These are phyloP conservation scores for Colletotrichum abscissum DNA, from an alignment of 2,329 filamentous ascomycete species.

Conservation along the genomic window DNA sequence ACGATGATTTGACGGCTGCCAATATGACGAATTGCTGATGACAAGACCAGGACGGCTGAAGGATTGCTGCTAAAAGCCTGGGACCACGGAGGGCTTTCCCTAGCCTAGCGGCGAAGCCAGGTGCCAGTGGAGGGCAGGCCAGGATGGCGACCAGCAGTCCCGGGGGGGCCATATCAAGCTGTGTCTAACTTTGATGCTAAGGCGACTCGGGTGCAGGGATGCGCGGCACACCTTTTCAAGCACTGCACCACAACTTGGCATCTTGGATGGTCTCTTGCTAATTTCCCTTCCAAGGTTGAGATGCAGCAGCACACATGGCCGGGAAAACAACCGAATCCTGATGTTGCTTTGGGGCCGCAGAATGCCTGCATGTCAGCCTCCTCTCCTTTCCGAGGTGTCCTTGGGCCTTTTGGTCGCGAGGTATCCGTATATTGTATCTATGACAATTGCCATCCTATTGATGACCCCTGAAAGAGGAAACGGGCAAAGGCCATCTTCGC, in stretches of 20 bases:
- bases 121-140: constrained; percentile 8
- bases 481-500: not conserved
- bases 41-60: constrained; percentile 16
- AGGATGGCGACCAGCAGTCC: constrained; percentile 7
- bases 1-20: constrained; percentile 28
- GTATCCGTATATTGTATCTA: not conserved
- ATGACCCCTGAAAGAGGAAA: not conserved
- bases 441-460: not conserved
- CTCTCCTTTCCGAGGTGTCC: not conserved
- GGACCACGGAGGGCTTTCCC: constrained; percentile 12
- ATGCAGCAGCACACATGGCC: constrained; percentile 31
- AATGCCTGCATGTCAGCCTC: constrained; percentile 14
- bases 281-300: constrained; percentile 35
- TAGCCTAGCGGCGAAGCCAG: constrained; percentile 14
- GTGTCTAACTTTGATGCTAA: constrained; percentile 34
- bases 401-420: not conserved
- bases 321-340: constrained; percentile 27
- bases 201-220: constrained; percentile 29
- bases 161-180: constrained; percentile 30
- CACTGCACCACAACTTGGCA: constrained; percentile 30
- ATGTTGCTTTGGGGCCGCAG: constrained; percentile 16
- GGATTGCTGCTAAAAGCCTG: constrained; percentile 11
- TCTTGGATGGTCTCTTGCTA: constrained; percentile 34
- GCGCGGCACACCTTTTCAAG: constrained; percentile 31
- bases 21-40: constrained; percentile 30